These are phyloP conservation scores for Geosmithia morbida DNA, from an alignment of 2,329 filamentous ascomycete species.

Conservation along the genomic window DNA sequence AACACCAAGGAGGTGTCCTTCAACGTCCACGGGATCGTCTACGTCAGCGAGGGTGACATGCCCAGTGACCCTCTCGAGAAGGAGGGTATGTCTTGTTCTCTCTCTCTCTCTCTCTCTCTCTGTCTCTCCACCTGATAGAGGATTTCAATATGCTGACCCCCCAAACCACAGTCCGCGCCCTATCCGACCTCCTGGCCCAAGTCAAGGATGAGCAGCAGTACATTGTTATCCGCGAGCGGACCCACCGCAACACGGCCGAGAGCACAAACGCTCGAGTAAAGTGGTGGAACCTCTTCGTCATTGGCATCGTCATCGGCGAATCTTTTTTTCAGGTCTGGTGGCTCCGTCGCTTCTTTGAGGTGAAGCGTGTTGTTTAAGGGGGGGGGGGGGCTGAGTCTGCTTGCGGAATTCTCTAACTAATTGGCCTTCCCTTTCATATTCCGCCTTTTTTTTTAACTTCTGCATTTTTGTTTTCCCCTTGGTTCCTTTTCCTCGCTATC, in stretches of 20 bases:
- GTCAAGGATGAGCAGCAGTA: conserved; percentile 98
- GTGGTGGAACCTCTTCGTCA: conserved; percentile 99
- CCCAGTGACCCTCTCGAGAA: conserved; percentile 78
- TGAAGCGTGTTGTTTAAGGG: conserved; percentile 49
- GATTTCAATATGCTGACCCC: conserved; percentile 3
- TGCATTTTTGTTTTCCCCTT: background rate
- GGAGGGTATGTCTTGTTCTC: conserved; percentile 48
- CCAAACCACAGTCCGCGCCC: conserved; percentile 48
- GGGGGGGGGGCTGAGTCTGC: too few relatives aligned
- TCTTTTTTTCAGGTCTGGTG: conserved; percentile 99
- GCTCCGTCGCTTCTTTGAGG: conserved; percentile 96
- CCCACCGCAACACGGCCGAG: conserved; percentile 95
- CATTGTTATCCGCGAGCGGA: conserved; percentile 88
- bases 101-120: background rate
- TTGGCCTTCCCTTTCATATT: too few relatives aligned
- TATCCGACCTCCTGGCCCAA: conserved; percentile 75
- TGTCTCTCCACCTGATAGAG: background rate
- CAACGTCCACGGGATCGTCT: conserved; percentile 98
- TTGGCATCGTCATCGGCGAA: conserved; percentile 76
- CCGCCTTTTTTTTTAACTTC: background rate
- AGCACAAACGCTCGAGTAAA: conserved; percentile 96
- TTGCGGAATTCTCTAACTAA: too few relatives aligned
- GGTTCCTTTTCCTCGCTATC: background rate
- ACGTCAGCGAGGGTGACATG: conserved; percentile 78
- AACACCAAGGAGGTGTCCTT: conserved; percentile 97